These are phyloP conservation scores for Myxozyma melibiosi DNA, from an alignment of 805 yeast species.

Conservation along the genomic window DNA sequence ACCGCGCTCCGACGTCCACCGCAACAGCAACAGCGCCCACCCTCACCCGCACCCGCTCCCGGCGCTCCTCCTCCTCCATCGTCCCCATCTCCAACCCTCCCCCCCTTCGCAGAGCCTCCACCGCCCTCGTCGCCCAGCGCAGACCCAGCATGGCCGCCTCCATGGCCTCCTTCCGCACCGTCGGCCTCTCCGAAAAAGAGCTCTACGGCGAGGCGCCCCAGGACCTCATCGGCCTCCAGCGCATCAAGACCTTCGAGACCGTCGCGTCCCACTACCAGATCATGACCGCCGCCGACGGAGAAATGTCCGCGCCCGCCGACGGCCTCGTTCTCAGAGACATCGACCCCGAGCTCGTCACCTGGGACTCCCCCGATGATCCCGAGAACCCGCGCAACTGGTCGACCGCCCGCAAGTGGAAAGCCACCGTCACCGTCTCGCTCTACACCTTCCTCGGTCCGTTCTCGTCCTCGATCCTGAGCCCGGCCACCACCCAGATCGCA, in stretches of 20 bases:
- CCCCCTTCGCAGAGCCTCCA: constrained; percentile 21
- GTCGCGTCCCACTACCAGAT: constrained; percentile 9
- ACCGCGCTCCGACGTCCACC: neutral
- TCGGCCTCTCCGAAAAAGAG: constrained; percentile 15
- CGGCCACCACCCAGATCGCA: constrained; percentile 57
- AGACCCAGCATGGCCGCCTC: constrained; percentile 14
- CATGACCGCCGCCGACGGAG: constrained; percentile 10
- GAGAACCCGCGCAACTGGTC: constrained; percentile 76
- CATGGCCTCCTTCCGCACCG: constrained; percentile 4
- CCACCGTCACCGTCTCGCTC: constrained; percentile 52
- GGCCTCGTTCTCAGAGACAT: constrained; percentile 12
- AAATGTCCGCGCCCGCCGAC: constrained; percentile 16
- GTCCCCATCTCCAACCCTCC: constrained; percentile 12
- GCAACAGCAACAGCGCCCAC: constrained; percentile 9
- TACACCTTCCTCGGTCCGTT: constrained; percentile 64
- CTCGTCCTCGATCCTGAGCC: constrained; percentile 64
- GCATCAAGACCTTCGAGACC: constrained; percentile 16
- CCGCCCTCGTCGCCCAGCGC: constrained; percentile 12
- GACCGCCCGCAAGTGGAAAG: constrained; percentile 45
- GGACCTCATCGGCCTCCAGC: constrained; percentile 16
- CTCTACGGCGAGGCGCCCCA: constrained; percentile 17
- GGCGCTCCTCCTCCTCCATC: constrained; percentile 7
- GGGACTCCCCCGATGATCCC: constrained; percentile 80
- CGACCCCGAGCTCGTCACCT: constrained; percentile 67
- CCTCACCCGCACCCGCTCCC: constrained; percentile 15